Evolutionary conservation across 495 filamentous ascomycete species (phyloP), one percentile per base, ranked within the genome.

Genomic region (Xylaria castorea): DNA sequence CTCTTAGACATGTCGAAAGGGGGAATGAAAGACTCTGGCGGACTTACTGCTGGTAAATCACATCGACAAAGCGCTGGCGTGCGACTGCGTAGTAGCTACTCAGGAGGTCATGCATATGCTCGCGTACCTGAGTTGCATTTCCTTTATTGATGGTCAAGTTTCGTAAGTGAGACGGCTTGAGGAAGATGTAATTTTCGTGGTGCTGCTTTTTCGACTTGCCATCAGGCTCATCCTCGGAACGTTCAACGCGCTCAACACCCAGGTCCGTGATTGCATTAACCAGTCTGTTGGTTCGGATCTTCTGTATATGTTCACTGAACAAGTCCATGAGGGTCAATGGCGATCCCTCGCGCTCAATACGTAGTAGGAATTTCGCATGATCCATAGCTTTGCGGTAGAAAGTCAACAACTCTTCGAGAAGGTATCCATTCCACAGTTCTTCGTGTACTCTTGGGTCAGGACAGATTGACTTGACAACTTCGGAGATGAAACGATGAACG

Each of bases 51-150:
- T 70, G 74, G 71, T 81, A 87, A 16, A 91, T 75, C 68, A 78
- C 83, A 69, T 91, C 89, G 6, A 89, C 81, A 64, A 92, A 90
- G 11, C 87, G 80, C 69, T 85, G 84, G 27, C 73, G 77, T 0
- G 87, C 83, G 0, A 91, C 87, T 46, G 85, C 83, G 80, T 92
- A 91, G 76, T 92, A 92, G 4, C 84, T 79, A 48, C 83, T 57
- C 5, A 91, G 77, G 30, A 86, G 85, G 70, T 91, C 86, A 64
- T 91, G 88, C 18, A 91, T 82, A 0, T 89, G 83, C 58, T 85
- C 79, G 9, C 84, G 73, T 3, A 81, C 80, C n/a, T 87, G 80
- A 0, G 86, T 78, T 0, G 70, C 66, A 68, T 90, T 92, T 71
- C 77, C 82, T 76, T 85, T 85, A 57, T 80, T 75, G 50, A 78